Evolutionary conservation across 352 stramenopile species (phyloP).

Genomic region (Blastocystis sp.): DNA sequence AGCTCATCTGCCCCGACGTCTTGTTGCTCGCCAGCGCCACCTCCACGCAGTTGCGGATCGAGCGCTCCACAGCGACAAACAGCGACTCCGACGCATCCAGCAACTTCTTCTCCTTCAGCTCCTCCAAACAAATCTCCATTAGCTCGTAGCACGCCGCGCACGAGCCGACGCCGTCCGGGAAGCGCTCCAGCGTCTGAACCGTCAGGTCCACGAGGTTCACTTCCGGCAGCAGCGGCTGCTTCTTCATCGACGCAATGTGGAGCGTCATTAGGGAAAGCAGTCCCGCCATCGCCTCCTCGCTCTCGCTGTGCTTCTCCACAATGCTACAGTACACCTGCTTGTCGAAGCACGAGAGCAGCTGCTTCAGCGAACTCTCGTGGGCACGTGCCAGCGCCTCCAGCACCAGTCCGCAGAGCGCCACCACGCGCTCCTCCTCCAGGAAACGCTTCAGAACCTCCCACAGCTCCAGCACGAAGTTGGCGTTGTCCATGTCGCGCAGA

Average conservation of each 20-base stretch:
- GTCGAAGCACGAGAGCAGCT: constrained; percentile 23
- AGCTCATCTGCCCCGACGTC: background rate
- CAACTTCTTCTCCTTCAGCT: background rate
- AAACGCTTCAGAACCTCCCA: constrained; percentile 26
- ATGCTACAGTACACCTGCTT: background rate
- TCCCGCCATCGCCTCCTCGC: constrained; percentile 13
- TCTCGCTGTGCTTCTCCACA: background rate
- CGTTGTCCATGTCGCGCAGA: constrained; percentile 24
- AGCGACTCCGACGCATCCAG: background rate
- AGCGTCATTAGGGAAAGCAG: background rate
- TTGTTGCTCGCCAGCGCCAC: background rate
- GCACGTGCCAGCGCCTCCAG: constrained; percentile 20
- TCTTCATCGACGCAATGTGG: constrained; percentile 29
- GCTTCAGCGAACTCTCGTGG: background rate
- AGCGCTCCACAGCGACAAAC: background rate
- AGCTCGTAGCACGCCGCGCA: constrained; percentile 37
- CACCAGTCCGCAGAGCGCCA: constrained; percentile 7
- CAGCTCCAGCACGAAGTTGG: constrained; percentile 36
- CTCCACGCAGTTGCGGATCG: background rate
- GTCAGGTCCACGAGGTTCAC: constrained; percentile 8
- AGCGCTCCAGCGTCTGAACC: background rate
- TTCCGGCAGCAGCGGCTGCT: background rate
- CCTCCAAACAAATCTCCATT: background rate
- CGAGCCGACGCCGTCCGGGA: background rate
- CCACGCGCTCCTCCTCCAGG: constrained; percentile 1